These are phyloP conservation scores for Ascochyta koolunga DNA, from an alignment of 2,329 filamentous ascomycete species.

Conservation along the genomic window DNA sequence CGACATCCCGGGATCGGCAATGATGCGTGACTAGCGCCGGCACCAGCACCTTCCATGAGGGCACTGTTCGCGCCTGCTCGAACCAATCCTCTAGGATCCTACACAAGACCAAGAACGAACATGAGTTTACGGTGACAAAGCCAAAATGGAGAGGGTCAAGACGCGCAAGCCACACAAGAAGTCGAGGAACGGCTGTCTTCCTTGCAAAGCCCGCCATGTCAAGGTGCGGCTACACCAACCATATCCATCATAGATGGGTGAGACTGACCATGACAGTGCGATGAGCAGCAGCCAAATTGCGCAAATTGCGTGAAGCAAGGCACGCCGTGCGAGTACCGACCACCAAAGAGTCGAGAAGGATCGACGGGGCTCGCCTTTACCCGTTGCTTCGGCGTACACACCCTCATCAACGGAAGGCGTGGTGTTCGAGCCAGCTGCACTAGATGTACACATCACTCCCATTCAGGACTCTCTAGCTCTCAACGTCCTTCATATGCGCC, in stretches of 20 bases:
- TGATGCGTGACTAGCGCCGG: slow-evolving; percentile 10
- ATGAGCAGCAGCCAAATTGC: slow-evolving; percentile 40
- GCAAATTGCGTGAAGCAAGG: slow-evolving; percentile 41
- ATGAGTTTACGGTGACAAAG: slow-evolving; percentile 6
- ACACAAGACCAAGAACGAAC: slow-evolving; percentile 3
- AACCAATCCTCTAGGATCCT: slow-evolving; percentile 7
- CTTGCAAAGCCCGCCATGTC: slow-evolving; percentile 38
- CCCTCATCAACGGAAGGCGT: slow-evolving; percentile 24
- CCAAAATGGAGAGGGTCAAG: slow-evolving; percentile 32
- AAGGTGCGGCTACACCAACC: slow-evolving; percentile 26
- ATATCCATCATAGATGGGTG: neutral
- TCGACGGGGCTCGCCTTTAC: slow-evolving; percentile 23
- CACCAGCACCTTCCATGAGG: slow-evolving; percentile 6
- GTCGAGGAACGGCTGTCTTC: slow-evolving; percentile 38
- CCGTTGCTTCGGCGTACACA: slow-evolving; percentile 9
- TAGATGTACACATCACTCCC: neutral
- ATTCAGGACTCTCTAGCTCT: slow-evolving; percentile 7
- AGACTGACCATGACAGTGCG: slow-evolving; percentile 33
- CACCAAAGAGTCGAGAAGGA: slow-evolving; percentile 20
- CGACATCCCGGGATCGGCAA: slow-evolving; percentile 3
- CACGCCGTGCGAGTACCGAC: slow-evolving; percentile 35
- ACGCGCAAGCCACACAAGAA: slow-evolving; percentile 40
- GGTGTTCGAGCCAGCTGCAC: slow-evolving; percentile 7
- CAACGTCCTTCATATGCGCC: slow-evolving; percentile 34
- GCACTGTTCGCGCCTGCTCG: slow-evolving; percentile 9